Evolutionary conservation across 768 basidiomycete genomes (phyloP).

Genomic region (Pisolithus orientalis): DNA sequence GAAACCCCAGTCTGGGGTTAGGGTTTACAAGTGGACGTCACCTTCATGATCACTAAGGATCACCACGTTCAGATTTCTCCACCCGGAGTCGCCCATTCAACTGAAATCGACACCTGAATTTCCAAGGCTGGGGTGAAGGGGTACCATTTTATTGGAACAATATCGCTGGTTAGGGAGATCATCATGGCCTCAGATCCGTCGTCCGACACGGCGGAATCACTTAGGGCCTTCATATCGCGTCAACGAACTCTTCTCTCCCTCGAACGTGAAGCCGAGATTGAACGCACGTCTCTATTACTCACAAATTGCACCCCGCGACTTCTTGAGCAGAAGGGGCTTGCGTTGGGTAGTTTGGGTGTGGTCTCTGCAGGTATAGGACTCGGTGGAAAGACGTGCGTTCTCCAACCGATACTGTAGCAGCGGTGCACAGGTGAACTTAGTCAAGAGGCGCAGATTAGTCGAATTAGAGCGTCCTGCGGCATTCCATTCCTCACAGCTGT

Average conservation of each 20-base stretch:
- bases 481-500: conserved; percentile 60
- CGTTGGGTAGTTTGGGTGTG: conserved; percentile 67
- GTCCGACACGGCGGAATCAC: conserved; percentile 18
- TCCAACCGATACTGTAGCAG: not conserved
- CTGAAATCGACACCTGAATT: no score
- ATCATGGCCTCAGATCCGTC: not conserved
- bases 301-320: conserved; percentile 79
- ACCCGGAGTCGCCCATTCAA: no score
- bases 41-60: no score
- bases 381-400: conserved; percentile 81
- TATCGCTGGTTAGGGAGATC: no score
- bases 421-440: conserved; percentile 5
- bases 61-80: no score
- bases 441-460: conserved; percentile 58
- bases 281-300: conserved; percentile 69
- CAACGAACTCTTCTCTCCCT: conserved; percentile 59
- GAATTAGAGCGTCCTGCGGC: conserved; percentile 82
- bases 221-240: conserved; percentile 57
- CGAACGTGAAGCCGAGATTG: conserved; percentile 84
- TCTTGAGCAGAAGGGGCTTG: conserved; percentile 84
- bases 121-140: no score
- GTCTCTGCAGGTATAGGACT: conserved; percentile 74
- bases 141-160: no score
- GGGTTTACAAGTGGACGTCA: no score
- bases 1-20: no score